A percentile compares a stretch with the other conserved stretches of the same genome.
Conservation (phyloP, 2,329 filamentous ascomycete species). For the Pyrenochaeta sp. region DNA sequence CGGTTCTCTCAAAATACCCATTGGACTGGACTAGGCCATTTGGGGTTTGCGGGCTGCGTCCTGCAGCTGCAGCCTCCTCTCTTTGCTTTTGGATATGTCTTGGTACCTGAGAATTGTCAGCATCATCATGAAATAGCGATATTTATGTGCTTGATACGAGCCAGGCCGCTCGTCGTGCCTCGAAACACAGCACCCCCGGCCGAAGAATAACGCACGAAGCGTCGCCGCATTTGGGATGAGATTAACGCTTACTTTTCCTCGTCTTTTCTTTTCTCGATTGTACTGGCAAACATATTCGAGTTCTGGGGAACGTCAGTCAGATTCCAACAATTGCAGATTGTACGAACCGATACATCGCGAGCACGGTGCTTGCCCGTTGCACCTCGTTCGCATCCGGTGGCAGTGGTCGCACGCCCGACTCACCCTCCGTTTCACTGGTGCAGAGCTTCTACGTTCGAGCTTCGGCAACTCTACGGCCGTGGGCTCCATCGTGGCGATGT, state of each 20-base stretch:
- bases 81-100: constrained; percentile 50
- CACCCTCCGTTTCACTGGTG: constrained; percentile 82
- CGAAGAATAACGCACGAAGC: background rate
- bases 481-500: constrained; percentile 37
- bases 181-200: background rate
- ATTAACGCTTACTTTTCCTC: constrained; percentile 82
- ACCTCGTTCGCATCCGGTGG: constrained; percentile 93
- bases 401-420: constrained; percentile 95
- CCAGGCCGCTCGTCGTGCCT: too few species aligned
- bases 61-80: constrained; percentile 43
- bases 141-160: too few species aligned
- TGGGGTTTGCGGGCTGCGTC: constrained; percentile 35
- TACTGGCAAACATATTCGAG: constrained; percentile 91
- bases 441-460: constrained; percentile 54
- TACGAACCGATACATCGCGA: constrained; percentile 85
- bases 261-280: constrained; percentile 89
- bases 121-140: background rate
- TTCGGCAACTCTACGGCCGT: constrained; percentile 35
- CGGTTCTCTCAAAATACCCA: constrained; percentile 37
- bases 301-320: constrained; percentile 62
- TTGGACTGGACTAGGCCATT: constrained; percentile 36
- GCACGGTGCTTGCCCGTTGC: constrained; percentile 89
- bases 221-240: constrained; percentile 1
- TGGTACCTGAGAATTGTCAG: constrained; percentile 40
- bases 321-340: constrained; percentile 1